Evolutionary conservation across 1,284 basidiomycete genomes (phyloP).

Genomic region (Leccinum insolens): DNA sequence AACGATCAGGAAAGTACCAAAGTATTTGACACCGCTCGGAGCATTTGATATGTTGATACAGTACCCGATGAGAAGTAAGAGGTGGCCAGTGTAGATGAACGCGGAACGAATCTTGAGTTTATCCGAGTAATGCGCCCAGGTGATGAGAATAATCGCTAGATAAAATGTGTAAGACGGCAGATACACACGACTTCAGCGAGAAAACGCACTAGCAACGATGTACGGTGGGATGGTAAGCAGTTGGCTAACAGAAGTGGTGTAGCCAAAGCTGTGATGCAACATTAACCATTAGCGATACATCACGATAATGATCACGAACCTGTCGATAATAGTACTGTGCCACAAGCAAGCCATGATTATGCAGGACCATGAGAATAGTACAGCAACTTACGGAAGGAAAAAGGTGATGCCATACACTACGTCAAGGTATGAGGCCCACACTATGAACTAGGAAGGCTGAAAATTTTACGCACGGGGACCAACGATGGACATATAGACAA

Average conservation of each 20-base stretch:
- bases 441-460: background rate
- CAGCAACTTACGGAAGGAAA: conserved; percentile 59
- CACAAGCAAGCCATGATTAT: background rate
- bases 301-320: conserved; percentile 35
- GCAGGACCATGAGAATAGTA: background rate
- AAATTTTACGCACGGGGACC: conserved; percentile 51
- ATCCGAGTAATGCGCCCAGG: conserved; percentile 64
- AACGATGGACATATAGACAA: conserved; percentile 63
- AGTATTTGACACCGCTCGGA: conserved; percentile 56
- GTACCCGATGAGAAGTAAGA: conserved; percentile 61
- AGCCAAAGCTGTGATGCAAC: conserved; percentile 51
- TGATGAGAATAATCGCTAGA: conserved; percentile 53
- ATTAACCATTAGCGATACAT: background rate
- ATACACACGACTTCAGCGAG: background rate
- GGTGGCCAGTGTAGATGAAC: conserved; percentile 59
- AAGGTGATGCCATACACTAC: conserved; percentile 62
- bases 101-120: conserved; percentile 56
- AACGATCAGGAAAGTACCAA: conserved; percentile 67
- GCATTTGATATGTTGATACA: conserved; percentile 59
- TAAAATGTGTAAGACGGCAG: background rate
- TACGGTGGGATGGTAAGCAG: conserved; percentile 75
- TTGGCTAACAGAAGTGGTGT: conserved; percentile 58
- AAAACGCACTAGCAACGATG: conserved; percentile 54
- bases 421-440: conserved; percentile 10
- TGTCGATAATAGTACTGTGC: conserved; percentile 61